Percentiles rank a stretch among this genome's conserved stretches.
Conservation (phyloP, 2,329 filamentous ascomycete genomes). For the Arthrobotrys conoides region DNA sequence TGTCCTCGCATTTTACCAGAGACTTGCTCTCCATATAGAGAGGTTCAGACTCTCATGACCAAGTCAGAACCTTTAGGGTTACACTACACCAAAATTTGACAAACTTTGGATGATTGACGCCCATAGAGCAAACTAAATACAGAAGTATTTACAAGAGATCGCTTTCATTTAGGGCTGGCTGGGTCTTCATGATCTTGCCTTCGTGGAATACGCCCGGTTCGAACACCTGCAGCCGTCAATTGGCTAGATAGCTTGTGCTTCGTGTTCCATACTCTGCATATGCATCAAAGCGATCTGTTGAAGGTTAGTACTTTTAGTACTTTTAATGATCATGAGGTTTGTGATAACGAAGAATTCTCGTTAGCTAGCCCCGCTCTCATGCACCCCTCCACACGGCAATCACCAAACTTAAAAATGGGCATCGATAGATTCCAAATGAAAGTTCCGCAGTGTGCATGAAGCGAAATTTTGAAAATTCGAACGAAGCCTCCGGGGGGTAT, state of each 20-base stretch:
- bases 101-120: background rate
- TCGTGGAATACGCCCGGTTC: background rate
- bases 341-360: background rate
- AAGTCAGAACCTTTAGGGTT: background rate
- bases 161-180: background rate
- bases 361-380: background rate
- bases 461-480: background rate
- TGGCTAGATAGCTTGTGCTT: background rate
- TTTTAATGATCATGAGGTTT: background rate
- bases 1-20: background rate
- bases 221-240: background rate
- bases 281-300: no score
- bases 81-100: background rate
- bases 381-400: background rate
- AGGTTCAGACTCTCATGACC: background rate
- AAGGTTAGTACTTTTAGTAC: slow-evolving; percentile 1
- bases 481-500: background rate
- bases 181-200: background rate
- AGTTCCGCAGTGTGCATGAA: background rate
- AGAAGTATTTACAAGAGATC: background rate
- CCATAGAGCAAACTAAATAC: background rate
- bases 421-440: background rate
- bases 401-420: background rate
- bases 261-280: no score
- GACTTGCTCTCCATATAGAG: background rate